A percentile compares a stretch with the other conserved stretches of the same genome.
These are phyloP conservation scores for Gynochthodes officinalis DNA, from an alignment of 257 asterid species.

Conservation along the genomic window DNA sequence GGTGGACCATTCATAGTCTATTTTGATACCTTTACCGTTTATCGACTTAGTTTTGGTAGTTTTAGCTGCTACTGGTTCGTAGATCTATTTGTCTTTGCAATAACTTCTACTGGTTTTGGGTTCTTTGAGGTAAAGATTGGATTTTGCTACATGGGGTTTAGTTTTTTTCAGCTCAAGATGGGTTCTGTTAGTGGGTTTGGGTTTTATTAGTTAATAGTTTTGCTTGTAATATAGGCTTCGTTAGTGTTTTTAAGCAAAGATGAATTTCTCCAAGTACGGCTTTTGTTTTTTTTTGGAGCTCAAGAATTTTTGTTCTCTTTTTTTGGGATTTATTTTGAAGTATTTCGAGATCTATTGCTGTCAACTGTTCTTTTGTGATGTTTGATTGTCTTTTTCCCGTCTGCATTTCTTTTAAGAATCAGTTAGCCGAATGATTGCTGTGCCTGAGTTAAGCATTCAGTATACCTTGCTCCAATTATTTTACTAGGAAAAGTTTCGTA, in stretches of 20 bases:
- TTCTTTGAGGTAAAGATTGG: background rate
- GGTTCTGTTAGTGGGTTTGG: background rate
- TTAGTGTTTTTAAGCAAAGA: background rate
- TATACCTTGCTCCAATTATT: background rate
- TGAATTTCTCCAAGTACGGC: background rate
- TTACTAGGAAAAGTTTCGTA: background rate
- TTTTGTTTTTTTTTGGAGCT: background rate
- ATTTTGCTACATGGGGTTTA: constrained; percentile 4
- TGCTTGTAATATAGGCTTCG: background rate
- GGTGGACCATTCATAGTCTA: constrained; percentile 6
- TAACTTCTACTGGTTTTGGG: background rate
- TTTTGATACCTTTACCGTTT: background rate
- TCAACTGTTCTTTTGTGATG: background rate
- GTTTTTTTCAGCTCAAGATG: background rate
- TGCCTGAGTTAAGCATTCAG: background rate
- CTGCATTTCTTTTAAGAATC: background rate
- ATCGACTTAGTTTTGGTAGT: background rate
- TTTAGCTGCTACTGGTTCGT: constrained; percentile 10
- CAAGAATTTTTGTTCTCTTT: background rate
- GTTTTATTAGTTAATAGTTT: background rate
- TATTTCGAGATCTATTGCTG: constrained; percentile 2
- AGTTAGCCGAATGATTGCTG: background rate
- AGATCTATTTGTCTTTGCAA: constrained; percentile 11
- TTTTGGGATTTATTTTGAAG: background rate
- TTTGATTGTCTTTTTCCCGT: background rate